phyloP scores from a whole-genome alignment of 306 rosid species.

The Lithocarpus polystachyus region DNA sequence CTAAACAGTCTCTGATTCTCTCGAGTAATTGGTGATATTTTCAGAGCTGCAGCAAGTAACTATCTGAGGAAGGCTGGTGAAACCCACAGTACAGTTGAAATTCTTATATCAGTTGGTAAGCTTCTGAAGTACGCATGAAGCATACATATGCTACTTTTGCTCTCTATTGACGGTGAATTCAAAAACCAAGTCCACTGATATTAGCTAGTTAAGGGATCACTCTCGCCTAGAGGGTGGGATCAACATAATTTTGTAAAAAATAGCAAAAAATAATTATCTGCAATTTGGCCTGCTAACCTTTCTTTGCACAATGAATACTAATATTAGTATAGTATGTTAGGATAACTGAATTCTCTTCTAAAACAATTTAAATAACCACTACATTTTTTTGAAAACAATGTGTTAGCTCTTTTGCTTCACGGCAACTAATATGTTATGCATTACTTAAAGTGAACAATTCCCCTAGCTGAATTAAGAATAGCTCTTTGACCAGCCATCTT shows the following conservation, averaged over 20 bases:
- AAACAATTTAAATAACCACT: not conserved
- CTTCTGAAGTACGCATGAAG: constrained; percentile 1
- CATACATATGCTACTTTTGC: not conserved
- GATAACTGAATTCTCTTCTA: not conserved
- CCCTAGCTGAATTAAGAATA: not conserved
- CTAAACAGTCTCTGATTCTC: not conserved
- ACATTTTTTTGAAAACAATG: not conserved
- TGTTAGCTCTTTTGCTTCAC: not conserved
- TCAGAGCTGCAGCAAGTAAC: constrained; percentile 68
- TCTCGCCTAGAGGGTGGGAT: not conserved
- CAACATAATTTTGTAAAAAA: not conserved
- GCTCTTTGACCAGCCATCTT: not conserved
- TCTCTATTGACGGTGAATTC: not conserved
- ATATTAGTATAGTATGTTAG: not conserved
- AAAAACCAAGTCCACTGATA: not conserved
- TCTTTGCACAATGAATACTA: not conserved
- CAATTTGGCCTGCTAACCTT: not conserved
- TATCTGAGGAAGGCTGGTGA: constrained; percentile 86
- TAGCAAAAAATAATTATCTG: too few relatives aligned
- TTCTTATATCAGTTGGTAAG: constrained; percentile 75
- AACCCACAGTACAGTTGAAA: constrained; percentile 67
- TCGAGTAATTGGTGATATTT: constrained; percentile 15
- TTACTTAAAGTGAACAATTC: not conserved
- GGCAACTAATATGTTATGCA: not conserved
- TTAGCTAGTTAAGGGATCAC: not conserved